Percentiles rank a stretch among this genome's conserved stretches.
phyloP scores from a whole-genome alignment of 768 basidiomycete genomes.

The Psilocybe tampanensis region DNA sequence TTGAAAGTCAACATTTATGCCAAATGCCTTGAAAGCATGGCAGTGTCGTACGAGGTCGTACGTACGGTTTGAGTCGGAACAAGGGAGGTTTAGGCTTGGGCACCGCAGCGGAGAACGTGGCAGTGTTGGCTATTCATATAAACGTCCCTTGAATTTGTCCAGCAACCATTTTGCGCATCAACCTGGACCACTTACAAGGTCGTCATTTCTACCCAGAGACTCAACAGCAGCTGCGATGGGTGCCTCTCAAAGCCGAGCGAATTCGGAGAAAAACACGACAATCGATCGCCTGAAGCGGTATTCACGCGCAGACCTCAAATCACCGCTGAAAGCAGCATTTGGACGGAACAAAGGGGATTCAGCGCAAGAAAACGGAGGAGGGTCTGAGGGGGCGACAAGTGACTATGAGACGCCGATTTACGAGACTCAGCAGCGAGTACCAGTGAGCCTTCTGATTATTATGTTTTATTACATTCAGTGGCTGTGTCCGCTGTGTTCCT shows the following conservation, averaged over 20 bases:
- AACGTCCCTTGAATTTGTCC: background rate
- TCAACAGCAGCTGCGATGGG: constrained; percentile 27
- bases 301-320: constrained; percentile 22
- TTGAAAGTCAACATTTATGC: constrained; percentile 2
- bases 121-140: constrained; percentile 7
- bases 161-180: background rate
- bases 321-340: constrained; percentile 21
- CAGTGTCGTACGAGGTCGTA: too few species aligned
- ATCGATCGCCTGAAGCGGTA: constrained; percentile 26
- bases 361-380: background rate
- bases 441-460: background rate
- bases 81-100: constrained; percentile 7
- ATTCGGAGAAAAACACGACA: constrained; percentile 12
- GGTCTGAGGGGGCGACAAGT: constrained; percentile 11
- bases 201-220: background rate
- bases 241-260: constrained; percentile 29
- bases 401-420: constrained; percentile 23
- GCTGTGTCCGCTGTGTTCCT: constrained; percentile 21
- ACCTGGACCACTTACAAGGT: constrained; percentile 12
- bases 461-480: constrained; percentile 15
- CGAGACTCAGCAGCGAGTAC: constrained; percentile 15
- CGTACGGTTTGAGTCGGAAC: background rate
- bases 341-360: constrained; percentile 4
- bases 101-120: constrained; percentile 11
- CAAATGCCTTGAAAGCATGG: constrained; percentile 9